Conservation (phyloP, 2,329 filamentous ascomycete genomes). For the Phialophora expanda region DNA sequence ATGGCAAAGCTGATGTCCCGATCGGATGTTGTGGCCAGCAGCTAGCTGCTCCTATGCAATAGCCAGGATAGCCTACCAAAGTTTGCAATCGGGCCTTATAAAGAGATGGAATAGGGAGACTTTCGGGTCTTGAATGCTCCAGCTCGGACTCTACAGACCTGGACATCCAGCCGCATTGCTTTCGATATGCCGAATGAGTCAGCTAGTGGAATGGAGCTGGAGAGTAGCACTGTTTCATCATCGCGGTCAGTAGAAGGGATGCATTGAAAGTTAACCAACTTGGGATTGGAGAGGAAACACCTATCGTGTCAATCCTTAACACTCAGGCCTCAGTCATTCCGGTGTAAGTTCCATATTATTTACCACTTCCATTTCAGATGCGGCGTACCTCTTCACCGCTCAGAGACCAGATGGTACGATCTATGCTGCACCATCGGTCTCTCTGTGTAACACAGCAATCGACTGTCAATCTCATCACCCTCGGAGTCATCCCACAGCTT, state of each 20-base stretch:
- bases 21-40: too few species aligned
- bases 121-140: not conserved
- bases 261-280: not conserved
- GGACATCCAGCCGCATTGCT: not conserved
- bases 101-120: not conserved
- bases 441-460: not conserved
- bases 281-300: not conserved
- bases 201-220: not conserved
- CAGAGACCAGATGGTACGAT: not conserved
- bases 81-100: not conserved
- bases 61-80: not conserved
- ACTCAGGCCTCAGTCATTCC: not conserved
- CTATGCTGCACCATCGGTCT: not conserved
- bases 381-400: not conserved
- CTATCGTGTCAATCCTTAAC: too few species aligned
- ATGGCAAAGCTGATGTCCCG: too few species aligned
- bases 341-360: not conserved
- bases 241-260: not conserved
- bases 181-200: not conserved
- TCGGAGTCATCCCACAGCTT: not conserved
- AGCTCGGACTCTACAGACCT: not conserved
- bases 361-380: not conserved
- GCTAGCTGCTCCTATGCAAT: not conserved
- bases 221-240: not conserved
- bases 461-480: not conserved